Percentiles rank a stretch among this genome's conserved stretches.
Conservation (phyloP, 768 basidiomycete genomes). For the Leccinum fibrillosum region DNA sequence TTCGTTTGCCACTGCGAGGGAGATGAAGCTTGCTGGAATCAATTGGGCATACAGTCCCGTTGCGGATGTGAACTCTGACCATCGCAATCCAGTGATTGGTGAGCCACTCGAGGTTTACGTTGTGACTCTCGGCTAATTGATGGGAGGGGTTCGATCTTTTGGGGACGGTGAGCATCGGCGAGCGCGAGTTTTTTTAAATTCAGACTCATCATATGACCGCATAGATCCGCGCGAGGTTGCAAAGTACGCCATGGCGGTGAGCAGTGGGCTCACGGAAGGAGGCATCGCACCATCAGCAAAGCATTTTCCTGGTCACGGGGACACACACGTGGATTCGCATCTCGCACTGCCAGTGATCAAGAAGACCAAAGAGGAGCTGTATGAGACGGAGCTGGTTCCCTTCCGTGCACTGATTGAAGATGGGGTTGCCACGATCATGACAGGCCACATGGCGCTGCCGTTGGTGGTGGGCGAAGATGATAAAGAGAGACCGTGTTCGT, state of each 20-base stretch:
- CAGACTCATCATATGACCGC: neutral
- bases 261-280: conserved; percentile 43
- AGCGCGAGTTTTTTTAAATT: neutral
- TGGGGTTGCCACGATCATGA: conserved; percentile 59
- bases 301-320: conserved; percentile 75
- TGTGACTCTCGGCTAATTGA: neutral
- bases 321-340: conserved; percentile 71
- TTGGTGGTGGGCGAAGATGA: conserved; percentile 42
- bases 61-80: conserved; percentile 70
- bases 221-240: conserved; percentile 55
- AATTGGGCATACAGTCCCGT: conserved; percentile 74
- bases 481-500: conserved; percentile 52
- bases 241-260: conserved; percentile 44
- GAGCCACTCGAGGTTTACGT: conserved; percentile 9
- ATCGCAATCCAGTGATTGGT: conserved; percentile 71
- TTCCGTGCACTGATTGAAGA: conserved; percentile 46
- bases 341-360: conserved; percentile 59
- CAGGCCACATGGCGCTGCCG: conserved; percentile 71
- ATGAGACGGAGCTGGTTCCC: conserved; percentile 52
- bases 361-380: conserved; percentile 44
- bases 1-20: conserved; percentile 50
- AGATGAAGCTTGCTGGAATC: conserved; percentile 59
- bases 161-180: conserved; percentile 49
- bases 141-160: conserved; percentile 62
- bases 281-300: conserved; percentile 62